These are phyloP conservation scores for Dendrobium nobile DNA, from an alignment of 106 monocot species.

Conservation along the genomic window DNA sequence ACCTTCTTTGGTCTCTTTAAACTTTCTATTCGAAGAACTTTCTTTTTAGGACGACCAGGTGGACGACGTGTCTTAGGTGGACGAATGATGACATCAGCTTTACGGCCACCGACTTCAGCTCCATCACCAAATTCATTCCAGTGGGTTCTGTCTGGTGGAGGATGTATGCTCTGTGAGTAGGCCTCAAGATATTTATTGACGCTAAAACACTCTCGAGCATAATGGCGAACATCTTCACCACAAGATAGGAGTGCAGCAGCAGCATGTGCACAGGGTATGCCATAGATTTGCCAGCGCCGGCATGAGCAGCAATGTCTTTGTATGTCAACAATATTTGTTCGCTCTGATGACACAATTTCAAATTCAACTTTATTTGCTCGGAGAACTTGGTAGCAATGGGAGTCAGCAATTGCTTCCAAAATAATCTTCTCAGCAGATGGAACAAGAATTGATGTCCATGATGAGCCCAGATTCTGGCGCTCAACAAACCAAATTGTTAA, in stretches of 20 bases:
- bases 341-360: slow-evolving; percentile 91
- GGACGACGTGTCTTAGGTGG: slow-evolving; percentile 85
- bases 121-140: slow-evolving; percentile 56
- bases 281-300: slow-evolving; percentile 92
- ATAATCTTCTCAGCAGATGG: slow-evolving; percentile 85
- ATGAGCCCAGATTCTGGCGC: slow-evolving; percentile 45
- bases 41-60: slow-evolving; percentile 96
- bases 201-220: slow-evolving; percentile 84
- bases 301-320: slow-evolving; percentile 77
- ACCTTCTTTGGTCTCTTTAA: slow-evolving; percentile 86
- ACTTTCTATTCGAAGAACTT: slow-evolving; percentile 84
- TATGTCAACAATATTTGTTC: slow-evolving; percentile 95
- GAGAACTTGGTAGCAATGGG: slow-evolving; percentile 88
- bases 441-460: slow-evolving; percentile 68
- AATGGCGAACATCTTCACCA: slow-evolving; percentile 76
- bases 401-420: slow-evolving; percentile 75
- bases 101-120: slow-evolving; percentile 38
- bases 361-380: slow-evolving; percentile 98
- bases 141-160: slow-evolving; percentile 53
- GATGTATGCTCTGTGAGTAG: slow-evolving; percentile 71
- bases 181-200: slow-evolving; percentile 63
- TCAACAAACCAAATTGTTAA: slow-evolving; percentile 63
- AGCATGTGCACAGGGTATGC: slow-evolving; percentile 95
- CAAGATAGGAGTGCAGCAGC: slow-evolving; percentile 87
- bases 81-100: slow-evolving; percentile 57